Conservation (phyloP, 306 rosid genomes). For the Sophora flavescens region DNA sequence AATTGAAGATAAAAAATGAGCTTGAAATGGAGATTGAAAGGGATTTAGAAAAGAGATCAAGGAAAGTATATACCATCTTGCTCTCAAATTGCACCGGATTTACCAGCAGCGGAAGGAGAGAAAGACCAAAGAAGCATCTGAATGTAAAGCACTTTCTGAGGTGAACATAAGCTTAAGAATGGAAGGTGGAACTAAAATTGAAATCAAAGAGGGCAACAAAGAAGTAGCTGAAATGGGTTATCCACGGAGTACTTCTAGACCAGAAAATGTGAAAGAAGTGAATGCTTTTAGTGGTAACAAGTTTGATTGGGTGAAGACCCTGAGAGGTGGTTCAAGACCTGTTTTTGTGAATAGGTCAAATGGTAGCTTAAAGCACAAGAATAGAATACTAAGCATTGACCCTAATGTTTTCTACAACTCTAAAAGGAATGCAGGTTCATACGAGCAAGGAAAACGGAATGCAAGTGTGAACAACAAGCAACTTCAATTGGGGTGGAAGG, state of each 20-base stretch:
- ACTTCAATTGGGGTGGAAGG: slow-evolving; percentile 54
- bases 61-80: slow-evolving; percentile 65
- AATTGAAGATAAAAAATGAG: slow-evolving; percentile 67
- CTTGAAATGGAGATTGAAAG: slow-evolving; percentile 71
- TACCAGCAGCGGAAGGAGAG: slow-evolving; percentile 60
- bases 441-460: background rate
- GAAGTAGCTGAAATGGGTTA: slow-evolving; percentile 40
- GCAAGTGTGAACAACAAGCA: slow-evolving; percentile 30
- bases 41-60: slow-evolving; percentile 76
- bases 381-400: background rate
- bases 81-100: slow-evolving; percentile 66
- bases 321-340: slow-evolving; percentile 50
- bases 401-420: background rate
- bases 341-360: slow-evolving; percentile 34
- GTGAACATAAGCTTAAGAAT: slow-evolving; percentile 67
- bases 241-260: slow-evolving; percentile 35
- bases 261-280: slow-evolving; percentile 34
- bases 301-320: slow-evolving; percentile 72
- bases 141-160: slow-evolving; percentile 55
- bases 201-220: slow-evolving; percentile 63
- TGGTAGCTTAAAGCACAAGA: slow-evolving; percentile 36
- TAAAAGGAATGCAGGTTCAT: slow-evolving; percentile 17
- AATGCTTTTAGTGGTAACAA: slow-evolving; percentile 36
- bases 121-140: slow-evolving; percentile 1
- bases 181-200: slow-evolving; percentile 69